Base-by-base conservation (phyloP, 169 alveolate species). In the Plasmodium knowlesi region DNA sequence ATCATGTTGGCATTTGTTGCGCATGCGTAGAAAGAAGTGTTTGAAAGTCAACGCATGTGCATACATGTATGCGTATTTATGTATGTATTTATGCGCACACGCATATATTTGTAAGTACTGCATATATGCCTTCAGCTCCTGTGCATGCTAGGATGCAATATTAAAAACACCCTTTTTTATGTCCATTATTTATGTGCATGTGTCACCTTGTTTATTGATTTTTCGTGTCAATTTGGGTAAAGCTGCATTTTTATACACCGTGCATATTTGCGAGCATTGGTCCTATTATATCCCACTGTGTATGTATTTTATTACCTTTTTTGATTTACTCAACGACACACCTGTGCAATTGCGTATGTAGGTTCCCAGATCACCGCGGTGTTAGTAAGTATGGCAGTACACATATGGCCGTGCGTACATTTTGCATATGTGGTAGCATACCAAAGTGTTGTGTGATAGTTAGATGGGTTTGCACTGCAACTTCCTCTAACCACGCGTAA, bases 371-470 rank as follows among this genome's bases (percentile, higher is more conserved):
- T 14, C 37, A 12, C 37, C n/a, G 76, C 8, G 76, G n/a, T 9
- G 32, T 6, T 61, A 25, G 37, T 22, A 61, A n/a, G 76, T 61
- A 61, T 61, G 76, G 76, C 37, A 22, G 8, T n/a, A n/a, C 74
- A 61, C 34, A 3, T 61, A n/a, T 61, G 12, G 76, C 76, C 76
- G 37, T 28, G 22, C 8, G 3, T 19, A 5, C n/a, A n/a, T n/a
- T n/a, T 67, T 67, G 76, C 76, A 67, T 67, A 67, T 67, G 76
- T 67, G 12, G 37, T n/a, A 67, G 30, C n/a, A 67, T 67, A 67
- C 37, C 76, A 67, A 19, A 67, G 37, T 67, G 37, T 16, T 67
- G 76, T 67, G 76, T 19, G 76, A 67, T 25, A 46, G 34, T 61
- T 61, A 67, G 30, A 67, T 67, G 30, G 76, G 76, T 67, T 67